Evolutionary conservation across 1,284 basidiomycete genomes (phyloP).

Genomic region (Stygiomarasmius scandens): DNA sequence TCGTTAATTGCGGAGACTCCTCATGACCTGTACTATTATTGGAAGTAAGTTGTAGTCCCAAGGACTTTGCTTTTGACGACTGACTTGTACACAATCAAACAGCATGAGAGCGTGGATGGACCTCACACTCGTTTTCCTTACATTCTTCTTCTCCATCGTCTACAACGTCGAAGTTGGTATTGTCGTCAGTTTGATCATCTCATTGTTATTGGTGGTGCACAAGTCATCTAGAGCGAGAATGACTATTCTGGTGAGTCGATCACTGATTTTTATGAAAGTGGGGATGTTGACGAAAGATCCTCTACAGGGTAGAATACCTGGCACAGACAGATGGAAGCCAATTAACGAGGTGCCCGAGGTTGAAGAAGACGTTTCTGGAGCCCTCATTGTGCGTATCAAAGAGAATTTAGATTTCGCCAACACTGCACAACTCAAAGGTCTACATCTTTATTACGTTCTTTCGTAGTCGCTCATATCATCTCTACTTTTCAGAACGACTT

Average conservation of each 20-base stretch:
- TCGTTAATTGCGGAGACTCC: slow-evolving; percentile 85
- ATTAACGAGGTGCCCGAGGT: slow-evolving; percentile 79
- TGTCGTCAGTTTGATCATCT: slow-evolving; percentile 81
- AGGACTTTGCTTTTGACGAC: slow-evolving; percentile 6
- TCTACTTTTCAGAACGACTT: slow-evolving; percentile 63
- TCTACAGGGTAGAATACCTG: slow-evolving; percentile 74
- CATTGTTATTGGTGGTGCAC: slow-evolving; percentile 85
- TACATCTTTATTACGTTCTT: slow-evolving; percentile 3
- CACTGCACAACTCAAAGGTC: slow-evolving; percentile 85
- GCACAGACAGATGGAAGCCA: slow-evolving; percentile 81
- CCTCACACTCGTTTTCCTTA: slow-evolving; percentile 22
- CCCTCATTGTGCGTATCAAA: slow-evolving; percentile 79
- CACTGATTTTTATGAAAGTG: background rate
- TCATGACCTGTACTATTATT: slow-evolving; percentile 83
- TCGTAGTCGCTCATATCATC: slow-evolving; percentile 58
- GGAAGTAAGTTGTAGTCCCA: slow-evolving; percentile 53
- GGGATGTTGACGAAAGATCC: background rate
- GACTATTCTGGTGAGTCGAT: slow-evolving; percentile 46
- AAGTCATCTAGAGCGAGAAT: slow-evolving; percentile 74
- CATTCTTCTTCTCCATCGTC: slow-evolving; percentile 37
- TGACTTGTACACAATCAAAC: background rate
- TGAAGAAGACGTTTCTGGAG: slow-evolving; percentile 75
- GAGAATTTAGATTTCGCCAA: slow-evolving; percentile 86
- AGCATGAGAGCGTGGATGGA: slow-evolving; percentile 91
- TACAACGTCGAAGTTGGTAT: slow-evolving; percentile 85